Base-by-base conservation (phyloP, 116 monocot genomes). In the Iris pallida region DNA sequence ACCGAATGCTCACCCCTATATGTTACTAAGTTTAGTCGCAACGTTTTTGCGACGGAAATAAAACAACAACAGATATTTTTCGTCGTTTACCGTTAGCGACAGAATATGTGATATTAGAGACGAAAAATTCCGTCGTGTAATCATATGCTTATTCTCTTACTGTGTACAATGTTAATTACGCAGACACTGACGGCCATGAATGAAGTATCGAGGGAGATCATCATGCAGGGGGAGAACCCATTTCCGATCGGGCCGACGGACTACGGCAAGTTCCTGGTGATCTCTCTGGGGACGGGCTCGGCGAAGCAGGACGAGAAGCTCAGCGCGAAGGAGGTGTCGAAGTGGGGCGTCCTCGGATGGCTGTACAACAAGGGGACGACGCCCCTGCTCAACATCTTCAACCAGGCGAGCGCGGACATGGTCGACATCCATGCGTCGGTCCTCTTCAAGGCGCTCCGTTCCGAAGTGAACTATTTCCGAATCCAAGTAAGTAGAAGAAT, bases 381-480 rank as follows among this genome's bases (percentile, higher is more conserved):
- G 0, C 75, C 80, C 11, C 45, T 80, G 12, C 53, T 76, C 5
- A 67, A 76, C 11, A 64, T 45, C 2, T 71, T 61, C 16, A 65
- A 47, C 0, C 59, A 75, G 4, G 75, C 66, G 17, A 75, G 75
- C 44, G 59, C 71, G 19, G 75, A 75, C 46, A 63, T 80, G 71
- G 71, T 65, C 14, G 80, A 80, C 42, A 75, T 75, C 41, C 64
- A 74, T 10, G 42, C 65, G 8, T 75, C 71, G 5, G 65, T 66
- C 6, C 65, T 70, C 16, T 80, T 80, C 60, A 48, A 80, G 40
- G 71, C 60, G 4, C 41, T 75, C 6, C 60, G 42, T 13, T 67
- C 47, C 4, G 61, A 65, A 10, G 8, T 51, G 6, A 74, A 78
- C 17, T 82, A 82, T 65, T 57, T 82, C 9, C 78, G 82, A 6